Percentiles rank a stretch among this genome's conserved stretches.
These are phyloP conservation scores for Raphanus sativus DNA, from an alignment of 345 rosid species.

Conservation along the genomic window DNA sequence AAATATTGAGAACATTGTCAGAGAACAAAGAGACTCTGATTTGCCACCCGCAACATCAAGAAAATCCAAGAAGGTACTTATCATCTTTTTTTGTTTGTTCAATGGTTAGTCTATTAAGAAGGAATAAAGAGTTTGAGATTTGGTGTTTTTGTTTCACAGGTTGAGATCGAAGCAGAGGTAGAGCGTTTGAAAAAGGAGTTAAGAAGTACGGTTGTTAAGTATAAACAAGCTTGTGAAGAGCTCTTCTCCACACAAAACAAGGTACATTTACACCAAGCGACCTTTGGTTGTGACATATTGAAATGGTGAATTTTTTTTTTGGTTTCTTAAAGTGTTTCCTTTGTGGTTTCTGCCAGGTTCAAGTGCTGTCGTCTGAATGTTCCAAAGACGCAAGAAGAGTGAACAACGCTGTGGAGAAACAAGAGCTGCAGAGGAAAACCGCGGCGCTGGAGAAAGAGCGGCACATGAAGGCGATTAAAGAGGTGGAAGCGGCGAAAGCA, in stretches of 20 bases:
- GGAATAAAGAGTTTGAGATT: background rate
- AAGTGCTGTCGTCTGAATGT: constrained; percentile 57
- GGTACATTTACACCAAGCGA: no score
- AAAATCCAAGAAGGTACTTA: constrained; percentile 30
- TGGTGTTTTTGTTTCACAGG: constrained; percentile 39
- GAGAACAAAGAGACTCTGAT: background rate
- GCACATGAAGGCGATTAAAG: constrained; percentile 59
- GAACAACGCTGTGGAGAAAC: constrained; percentile 61
- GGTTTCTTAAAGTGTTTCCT: no score
- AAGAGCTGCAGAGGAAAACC: constrained; percentile 54
- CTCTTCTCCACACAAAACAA: constrained; percentile 63
- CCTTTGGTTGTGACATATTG: no score
- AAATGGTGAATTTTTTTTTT: no score
- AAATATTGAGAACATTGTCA: background rate
- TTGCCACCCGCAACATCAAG: background rate
- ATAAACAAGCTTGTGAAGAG: constrained; percentile 69
- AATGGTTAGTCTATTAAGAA: background rate
- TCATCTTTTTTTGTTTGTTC: background rate
- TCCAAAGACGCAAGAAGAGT: constrained; percentile 55
- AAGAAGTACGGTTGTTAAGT: constrained; percentile 54
- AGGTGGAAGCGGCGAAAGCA: constrained; percentile 66
- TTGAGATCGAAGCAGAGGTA: constrained; percentile 57
- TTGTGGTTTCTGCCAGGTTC: constrained; percentile 45
- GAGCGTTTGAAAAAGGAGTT: constrained; percentile 63
- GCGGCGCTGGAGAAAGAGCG: constrained; percentile 67